Evolutionary conservation across 208 protist genomes (phyloP), one percentile per base, ranked within the genome.

Genomic region (Crithidia sp.): DNA sequence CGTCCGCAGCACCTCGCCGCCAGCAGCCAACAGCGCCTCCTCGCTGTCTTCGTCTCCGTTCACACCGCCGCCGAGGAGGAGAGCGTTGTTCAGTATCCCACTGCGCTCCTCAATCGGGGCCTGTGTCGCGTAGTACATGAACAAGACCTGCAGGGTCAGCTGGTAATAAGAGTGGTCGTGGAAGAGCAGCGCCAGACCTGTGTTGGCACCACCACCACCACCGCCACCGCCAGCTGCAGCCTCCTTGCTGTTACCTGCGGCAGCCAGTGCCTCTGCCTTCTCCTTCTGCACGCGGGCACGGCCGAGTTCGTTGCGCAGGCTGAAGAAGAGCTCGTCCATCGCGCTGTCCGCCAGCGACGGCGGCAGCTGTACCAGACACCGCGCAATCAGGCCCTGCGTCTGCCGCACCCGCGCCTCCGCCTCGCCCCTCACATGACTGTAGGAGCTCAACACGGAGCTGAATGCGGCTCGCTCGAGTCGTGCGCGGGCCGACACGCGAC

Each of bases 371-470:
- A 88, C 81, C 6, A 95, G 70, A 10, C 81, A 85, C 10, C 88
- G 90, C 0, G 87, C 84, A 57, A 95, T 83, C 41, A 95, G 80
- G 3, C 80, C 86, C 70, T 95, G 90, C 28, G 82, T 81, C 58
- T 78, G 69, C 8, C 86, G 81, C n/a, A 91, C 39, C 8, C 68
- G 72, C 67, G 72, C 83, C 76, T 95, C 90, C 8, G 76, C 65
- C 74, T 88, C 89, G 4, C 79, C 79, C 13, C 67, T 43, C 17
- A 90, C 47, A 44, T 69, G 43, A n/a, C 71, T 68, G 72, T 92
- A 95, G 28, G 80, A 64, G 43, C 69, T 70, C 5, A 95, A 69
- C 0, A 93, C 76, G 17, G 84, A 88, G 50, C 66, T 74, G 74
- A 95, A 92, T 40, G 86, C 87, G 2, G 77, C 77, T 4, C 80